Evolutionary conservation across 78 protist species (phyloP), one percentile per base, ranked within the genome.

Genomic region (Dictyostelium firmibasis): DNA sequence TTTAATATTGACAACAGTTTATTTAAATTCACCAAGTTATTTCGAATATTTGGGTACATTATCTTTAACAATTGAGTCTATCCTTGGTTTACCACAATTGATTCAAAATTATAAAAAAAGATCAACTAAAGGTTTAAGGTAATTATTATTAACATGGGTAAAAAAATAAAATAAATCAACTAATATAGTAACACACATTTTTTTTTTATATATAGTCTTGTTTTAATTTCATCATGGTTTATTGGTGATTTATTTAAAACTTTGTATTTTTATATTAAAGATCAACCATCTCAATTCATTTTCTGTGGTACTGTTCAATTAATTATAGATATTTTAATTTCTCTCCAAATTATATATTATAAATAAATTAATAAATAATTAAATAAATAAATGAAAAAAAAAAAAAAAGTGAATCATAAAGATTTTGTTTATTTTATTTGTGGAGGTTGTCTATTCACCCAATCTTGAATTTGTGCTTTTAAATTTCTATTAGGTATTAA

Each of bases 21-120:
- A 83, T 33, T 62, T 23, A 14, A 6, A 53, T 11, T 23, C 47
- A 33, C 85, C 75, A 47, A 29, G 33, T 6, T 96, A 92, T 81
- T 84, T 81, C 31, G 97, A 96, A 27, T n/a, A 92, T 36, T 60
- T 96, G 23, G 97, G 97, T 27, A 72, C 86, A 13, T 38, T 86
- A 31, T 85, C 97, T 41, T 60, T 93, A 76, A 53, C 92, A 38
- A 94, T 85, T 29, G 97, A 96, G 47, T 70, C 96, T 5, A 57
- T 78, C 14, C 91, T 96, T 31, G 97, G 97, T 47, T 72, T 96
- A 27, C 97, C 97, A 76, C 97, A 96, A 82, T 41, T 85, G 14
- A 29, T 85, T 57, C 84, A 96, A 53, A 96, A 96, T 64, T 87
- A 86, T 64, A 94, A 87, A 83, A 89, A 72, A 20, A 31, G 67